Evolutionary conservation across 2,329 filamentous ascomycete species (phyloP), one percentile per base, ranked within the genome.

Genomic region (Penicillium rolfsii): DNA sequence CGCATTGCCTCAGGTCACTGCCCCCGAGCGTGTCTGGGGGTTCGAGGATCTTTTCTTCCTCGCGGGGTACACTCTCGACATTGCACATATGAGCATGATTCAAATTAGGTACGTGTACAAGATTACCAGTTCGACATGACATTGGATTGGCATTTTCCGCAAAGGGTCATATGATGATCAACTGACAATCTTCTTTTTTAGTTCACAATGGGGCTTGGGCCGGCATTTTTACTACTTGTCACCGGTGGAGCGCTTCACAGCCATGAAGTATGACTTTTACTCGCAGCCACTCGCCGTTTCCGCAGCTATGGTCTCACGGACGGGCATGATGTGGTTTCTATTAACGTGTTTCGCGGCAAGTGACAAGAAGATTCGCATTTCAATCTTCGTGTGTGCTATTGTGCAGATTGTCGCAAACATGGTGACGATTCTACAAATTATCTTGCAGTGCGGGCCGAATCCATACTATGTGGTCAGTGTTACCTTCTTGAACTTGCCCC

Each of bases 311-410:
- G 58, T 74, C 35, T 76, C 73, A 5, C 66, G 74, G 3, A 69
- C 74, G 6, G 74, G 74, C 22, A 76, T 77, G 70, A 76, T 74
- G 67, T 73, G 73, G 68, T 76, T 76, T 40, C 64, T 77, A 5
- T 67, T 73, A 58, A 74, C 67, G 2, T 77, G 74, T 52, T 77
- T 76, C 43, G 67, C 69, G 8, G 67, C 70, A 9, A 74, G 68
- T 33, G 69, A 75, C 41, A 67, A 62, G 28, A 69, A 69, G 19
- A 59, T 76, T n/a, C 70, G 71, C 1, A 41, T 69, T 6, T 69
- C 66, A 4, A 73, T 77, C n/a, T 63, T 74, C n/a, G 35, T 69
- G 11, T 76, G 73, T 43, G 69, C 73, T 28, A 56, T 72, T 22
- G 61, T 76, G 5, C 74, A 77, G 58, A 62, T 76, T 19, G 60